Evolutionary conservation across 768 basidiomycete genomes (phyloP).

Genomic region (Auriscalpium microsporum): DNA sequence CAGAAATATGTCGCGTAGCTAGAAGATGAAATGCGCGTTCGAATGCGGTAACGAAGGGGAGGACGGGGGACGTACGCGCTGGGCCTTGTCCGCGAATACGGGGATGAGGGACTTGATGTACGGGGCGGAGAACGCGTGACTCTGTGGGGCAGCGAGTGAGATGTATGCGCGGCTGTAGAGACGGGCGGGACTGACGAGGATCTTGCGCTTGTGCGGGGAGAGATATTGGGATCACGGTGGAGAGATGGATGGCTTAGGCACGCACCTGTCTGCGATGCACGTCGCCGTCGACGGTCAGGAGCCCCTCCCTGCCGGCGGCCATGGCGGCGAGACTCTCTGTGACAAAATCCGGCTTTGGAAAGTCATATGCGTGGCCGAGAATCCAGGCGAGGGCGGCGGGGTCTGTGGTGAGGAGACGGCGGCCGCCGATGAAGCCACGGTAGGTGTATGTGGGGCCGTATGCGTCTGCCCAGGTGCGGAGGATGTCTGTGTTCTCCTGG

Average conservation of each 20-base stretch:
- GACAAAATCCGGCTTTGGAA: slow-evolving; percentile 55
- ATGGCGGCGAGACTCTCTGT: slow-evolving; percentile 42
- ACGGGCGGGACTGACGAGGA: slow-evolving; percentile 33
- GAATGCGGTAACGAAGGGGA: background rate
- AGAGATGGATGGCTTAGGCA: background rate
- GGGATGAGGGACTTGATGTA: slow-evolving; percentile 44
- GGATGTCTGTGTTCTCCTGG: slow-evolving; percentile 47
- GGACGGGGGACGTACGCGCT: slow-evolving; percentile 27
- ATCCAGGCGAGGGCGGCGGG: slow-evolving; percentile 50
- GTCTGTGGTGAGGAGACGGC: slow-evolving; percentile 52
- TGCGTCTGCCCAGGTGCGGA: slow-evolving; percentile 35
- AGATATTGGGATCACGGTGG: background rate
- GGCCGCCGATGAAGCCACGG: slow-evolving; percentile 42
- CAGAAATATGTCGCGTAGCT: slow-evolving; percentile 42
- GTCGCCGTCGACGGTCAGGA: slow-evolving; percentile 47
- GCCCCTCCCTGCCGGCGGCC: slow-evolving; percentile 40
- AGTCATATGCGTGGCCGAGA: slow-evolving; percentile 45
- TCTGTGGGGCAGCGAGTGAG: slow-evolving; percentile 22
- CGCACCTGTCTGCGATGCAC: slow-evolving; percentile 46
- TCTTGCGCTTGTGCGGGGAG: slow-evolving; percentile 33
- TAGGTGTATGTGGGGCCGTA: slow-evolving; percentile 47
- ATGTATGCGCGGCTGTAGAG: slow-evolving; percentile 12
- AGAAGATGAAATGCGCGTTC: background rate
- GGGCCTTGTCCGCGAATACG: slow-evolving; percentile 53
- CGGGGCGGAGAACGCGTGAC: slow-evolving; percentile 42